Base-by-base conservation (phyloP, 805 yeast species). In the Starmerella sp. region DNA sequence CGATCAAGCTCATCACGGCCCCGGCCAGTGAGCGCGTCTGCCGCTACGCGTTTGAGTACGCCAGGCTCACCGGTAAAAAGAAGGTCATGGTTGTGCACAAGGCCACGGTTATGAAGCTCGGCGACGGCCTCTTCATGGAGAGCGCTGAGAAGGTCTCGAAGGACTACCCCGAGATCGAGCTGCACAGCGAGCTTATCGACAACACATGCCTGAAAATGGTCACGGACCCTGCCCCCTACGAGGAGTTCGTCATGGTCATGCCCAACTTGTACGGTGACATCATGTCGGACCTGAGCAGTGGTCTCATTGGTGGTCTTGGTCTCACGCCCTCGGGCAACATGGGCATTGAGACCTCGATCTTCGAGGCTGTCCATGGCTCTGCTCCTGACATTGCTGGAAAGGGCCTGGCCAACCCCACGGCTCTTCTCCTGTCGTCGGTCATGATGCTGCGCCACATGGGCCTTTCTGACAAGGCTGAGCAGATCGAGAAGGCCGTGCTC, bases 401-500 rank as follows among this genome's bases (percentile, higher is more conserved):
- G 80, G 95, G 95, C 71, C 81, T 87, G 71, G 98, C 98, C 62
- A 93, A 93, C 82, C 98, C 98, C 76, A 93, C 98, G 59, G 98
- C 98, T 55, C 75, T 93, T 70, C 78, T 93, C 71, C 80, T 93
- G 70, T 88, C 96, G 51, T 91, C 97, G 47, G 88, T 90, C 70
- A 93, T 93, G 97, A 91, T 93, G 97, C 84, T 93, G 79, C 86
- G 95, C 77, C 98, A 93, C 80, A 91, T 93, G 97, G 83, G 87
- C 53, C 81, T 93, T 73, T 78, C 79, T 72, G 75, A 77, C 35
- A 80, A 84, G 68, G 97, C 97, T 65, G 84, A 80, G 71, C 79
- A 75, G 72, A 88, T 93, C 68, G 95, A 91, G 77, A 73, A 71
- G 63, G 97, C 98, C 57, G 96, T 90, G 55, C 70, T 80, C 62